Evolutionary conservation across 345 rosid genomes (phyloP).

Genomic region (Nephelium lappaceum): DNA sequence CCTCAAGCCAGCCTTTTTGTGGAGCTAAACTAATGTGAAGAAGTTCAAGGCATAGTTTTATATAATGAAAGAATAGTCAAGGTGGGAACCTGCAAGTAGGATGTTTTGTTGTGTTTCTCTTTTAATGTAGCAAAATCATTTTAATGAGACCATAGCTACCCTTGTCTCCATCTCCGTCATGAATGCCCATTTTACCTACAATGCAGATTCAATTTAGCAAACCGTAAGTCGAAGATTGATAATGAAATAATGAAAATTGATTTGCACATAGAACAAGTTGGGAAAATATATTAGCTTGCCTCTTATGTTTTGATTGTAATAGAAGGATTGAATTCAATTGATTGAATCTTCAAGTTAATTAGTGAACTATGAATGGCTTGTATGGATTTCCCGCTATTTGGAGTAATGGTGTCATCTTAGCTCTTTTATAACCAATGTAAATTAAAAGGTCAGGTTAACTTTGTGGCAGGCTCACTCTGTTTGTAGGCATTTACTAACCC

Average conservation of each 20-base stretch:
- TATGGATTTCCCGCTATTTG: no score
- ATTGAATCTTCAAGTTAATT: no score
- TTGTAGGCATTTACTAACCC: no score
- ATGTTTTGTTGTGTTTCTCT: slow-evolving; percentile 23
- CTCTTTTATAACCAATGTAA: no score
- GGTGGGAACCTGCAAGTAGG: slow-evolving; percentile 19
- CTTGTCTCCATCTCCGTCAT: not conserved
- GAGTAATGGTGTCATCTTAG: no score
- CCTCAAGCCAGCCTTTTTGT: slow-evolving; percentile 99
- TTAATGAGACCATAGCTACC: slow-evolving; percentile 9
- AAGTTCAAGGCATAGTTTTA: slow-evolving; percentile 12
- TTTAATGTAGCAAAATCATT: slow-evolving; percentile 16
- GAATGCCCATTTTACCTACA: slow-evolving; percentile 4
- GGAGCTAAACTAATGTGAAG: slow-evolving; percentile 61
- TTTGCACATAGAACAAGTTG: slow-evolving; percentile 6
- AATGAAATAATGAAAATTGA: slow-evolving; percentile 6
- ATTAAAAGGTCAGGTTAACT: no score
- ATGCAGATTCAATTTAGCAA: slow-evolving; percentile 8
- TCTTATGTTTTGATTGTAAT: not conserved
- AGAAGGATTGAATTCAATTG: no score
- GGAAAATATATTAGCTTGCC: not conserved
- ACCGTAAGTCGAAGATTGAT: not conserved
- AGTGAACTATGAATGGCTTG: no score
- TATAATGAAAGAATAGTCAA: slow-evolving; percentile 14
- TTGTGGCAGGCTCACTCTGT: no score